A percentile compares a stretch with the other conserved stretches of the same genome.
Evolutionary conservation across 345 rosid genomes (phyloP).

Genomic region (Camelina neglecta): DNA sequence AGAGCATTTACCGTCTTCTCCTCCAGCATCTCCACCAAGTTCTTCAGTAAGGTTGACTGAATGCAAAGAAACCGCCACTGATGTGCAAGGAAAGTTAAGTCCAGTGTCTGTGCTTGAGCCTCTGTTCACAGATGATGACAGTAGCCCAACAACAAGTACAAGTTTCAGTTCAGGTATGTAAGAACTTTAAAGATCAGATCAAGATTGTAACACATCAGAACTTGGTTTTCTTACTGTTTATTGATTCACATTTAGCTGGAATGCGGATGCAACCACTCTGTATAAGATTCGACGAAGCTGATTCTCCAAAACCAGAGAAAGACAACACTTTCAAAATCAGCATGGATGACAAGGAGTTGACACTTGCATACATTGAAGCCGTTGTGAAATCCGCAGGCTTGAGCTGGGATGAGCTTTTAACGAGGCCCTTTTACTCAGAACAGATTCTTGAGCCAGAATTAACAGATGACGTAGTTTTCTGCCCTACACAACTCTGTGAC

Average conservation of each 20-base stretch:
- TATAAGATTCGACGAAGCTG: conserved; percentile 60
- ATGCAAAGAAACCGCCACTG: conserved; percentile 51
- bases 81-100: conserved; percentile 67
- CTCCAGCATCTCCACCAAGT: conserved; percentile 41
- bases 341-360: conserved; percentile 51
- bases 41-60: conserved; percentile 51
- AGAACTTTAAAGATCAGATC: conserved; percentile 17
- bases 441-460: conserved; percentile 65
- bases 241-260: conserved; percentile 57
- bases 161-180: conserved; percentile 63
- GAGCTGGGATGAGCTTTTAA: conserved; percentile 71
- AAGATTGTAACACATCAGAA: conserved; percentile 11
- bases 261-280: conserved; percentile 55
- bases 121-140: conserved; percentile 64
- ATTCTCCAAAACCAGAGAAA: conserved; percentile 59
- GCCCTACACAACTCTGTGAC: conserved; percentile 54
- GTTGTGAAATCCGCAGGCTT: conserved; percentile 62
- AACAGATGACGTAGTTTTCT: conserved; percentile 57
- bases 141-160: conserved; percentile 65
- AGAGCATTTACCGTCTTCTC: conserved; percentile 49
- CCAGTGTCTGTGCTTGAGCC: conserved; percentile 91
- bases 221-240: conserved; percentile 43
- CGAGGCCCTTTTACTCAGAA: conserved; percentile 61
- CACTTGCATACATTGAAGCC: conserved; percentile 57
- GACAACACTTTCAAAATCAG: conserved; percentile 48